Percentiles rank a stretch among this genome's conserved stretches.
Evolutionary conservation across 805 yeast genomes (phyloP).

Genomic region (Ogataea siamensis): DNA sequence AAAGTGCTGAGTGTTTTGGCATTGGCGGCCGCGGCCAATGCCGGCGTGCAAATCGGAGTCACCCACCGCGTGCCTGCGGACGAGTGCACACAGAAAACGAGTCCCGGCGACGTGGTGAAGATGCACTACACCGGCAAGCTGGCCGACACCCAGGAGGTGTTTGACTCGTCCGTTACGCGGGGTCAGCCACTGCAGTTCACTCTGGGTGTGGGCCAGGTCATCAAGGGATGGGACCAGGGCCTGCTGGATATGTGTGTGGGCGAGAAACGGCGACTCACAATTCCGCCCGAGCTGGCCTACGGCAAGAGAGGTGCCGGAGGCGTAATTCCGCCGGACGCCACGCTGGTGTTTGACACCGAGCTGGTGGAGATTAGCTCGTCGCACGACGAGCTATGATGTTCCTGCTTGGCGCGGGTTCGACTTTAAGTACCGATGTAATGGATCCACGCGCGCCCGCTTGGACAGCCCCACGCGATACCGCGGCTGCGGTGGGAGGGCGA

Average conservation of each 20-base stretch:
- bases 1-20: slow-evolving; percentile 2
- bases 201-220: slow-evolving; percentile 80
- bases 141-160: slow-evolving; percentile 57
- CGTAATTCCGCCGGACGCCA: slow-evolving; percentile 71
- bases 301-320: slow-evolving; percentile 73
- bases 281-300: slow-evolving; percentile 78
- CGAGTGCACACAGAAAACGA: slow-evolving; percentile 57
- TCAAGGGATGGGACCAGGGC: slow-evolving; percentile 91
- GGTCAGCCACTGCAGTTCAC: slow-evolving; percentile 65
- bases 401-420: not conserved
- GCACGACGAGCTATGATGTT: slow-evolving; percentile 29
- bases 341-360: slow-evolving; percentile 64
- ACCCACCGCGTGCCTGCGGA: slow-evolving; percentile 46
- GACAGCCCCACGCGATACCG: slow-evolving; percentile 21
- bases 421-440: slow-evolving; percentile 20
- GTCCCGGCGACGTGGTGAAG: slow-evolving; percentile 61
- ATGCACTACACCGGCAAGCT: slow-evolving; percentile 81
- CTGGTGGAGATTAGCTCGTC: slow-evolving; percentile 46
- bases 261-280: slow-evolving; percentile 73
- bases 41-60: slow-evolving; percentile 37
- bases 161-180: slow-evolving; percentile 70
- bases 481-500: slow-evolving; percentile 6
- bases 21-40: slow-evolving; percentile 1
- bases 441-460: slow-evolving; percentile 17
- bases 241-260: slow-evolving; percentile 82